phyloP scores from a whole-genome alignment of 345 rosid species.

The Moricandia moricandioides region DNA sequence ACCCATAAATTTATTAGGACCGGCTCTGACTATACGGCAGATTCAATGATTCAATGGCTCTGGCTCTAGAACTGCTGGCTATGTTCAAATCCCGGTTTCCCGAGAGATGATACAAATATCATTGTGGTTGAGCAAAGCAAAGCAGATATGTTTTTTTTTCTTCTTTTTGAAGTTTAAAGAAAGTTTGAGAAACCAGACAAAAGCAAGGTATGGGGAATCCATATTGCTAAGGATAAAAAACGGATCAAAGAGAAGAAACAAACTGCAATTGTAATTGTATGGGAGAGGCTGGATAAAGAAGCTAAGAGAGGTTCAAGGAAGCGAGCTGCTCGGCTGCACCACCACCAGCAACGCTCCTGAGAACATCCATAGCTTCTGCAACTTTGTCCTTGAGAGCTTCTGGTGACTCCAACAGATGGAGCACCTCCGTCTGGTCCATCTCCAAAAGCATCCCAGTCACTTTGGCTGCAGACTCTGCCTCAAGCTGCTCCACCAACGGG shows the following conservation, averaged over 20 bases:
- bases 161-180: not conserved
- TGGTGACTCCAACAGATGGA: constrained; percentile 93
- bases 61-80: too few species aligned
- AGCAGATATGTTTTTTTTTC: not conserved
- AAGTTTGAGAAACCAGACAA: not conserved
- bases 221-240: not conserved
- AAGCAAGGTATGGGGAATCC: constrained; percentile 13
- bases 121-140: not conserved
- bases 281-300: not conserved
- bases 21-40: too few species aligned
- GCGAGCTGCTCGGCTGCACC: constrained; percentile 71
- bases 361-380: constrained; percentile 92
- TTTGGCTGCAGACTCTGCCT: constrained; percentile 89
- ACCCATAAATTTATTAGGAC: too few species aligned
- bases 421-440: constrained; percentile 95
- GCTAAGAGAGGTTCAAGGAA: constrained; percentile 55
- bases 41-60: too few species aligned
- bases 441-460: constrained; percentile 97
- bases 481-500: constrained; percentile 91
- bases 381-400: constrained; percentile 91
- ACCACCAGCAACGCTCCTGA: constrained; percentile 69
- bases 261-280: not conserved
- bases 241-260: constrained; percentile 5
- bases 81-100: too few species aligned
- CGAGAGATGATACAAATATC: not conserved